Percentiles rank a stretch among this genome's conserved stretches.
These are phyloP conservation scores for Ganoderma boninense DNA, from an alignment of 1,284 basidiomycete genomes.

Conservation along the genomic window DNA sequence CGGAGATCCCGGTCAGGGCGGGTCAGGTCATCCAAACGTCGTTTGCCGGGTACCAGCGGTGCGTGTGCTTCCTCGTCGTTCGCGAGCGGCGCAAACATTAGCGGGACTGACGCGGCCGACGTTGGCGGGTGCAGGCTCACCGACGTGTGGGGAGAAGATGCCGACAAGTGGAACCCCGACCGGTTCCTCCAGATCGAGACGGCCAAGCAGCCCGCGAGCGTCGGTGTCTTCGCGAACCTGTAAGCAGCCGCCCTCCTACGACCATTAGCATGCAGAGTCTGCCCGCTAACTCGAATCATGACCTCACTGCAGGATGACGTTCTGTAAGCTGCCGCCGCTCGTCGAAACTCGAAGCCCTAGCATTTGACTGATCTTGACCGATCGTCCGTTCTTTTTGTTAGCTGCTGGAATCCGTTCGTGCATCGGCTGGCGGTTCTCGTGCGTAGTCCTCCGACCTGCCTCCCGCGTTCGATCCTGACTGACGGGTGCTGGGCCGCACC, in stretches of 20 bases:
- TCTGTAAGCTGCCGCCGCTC: slow-evolving; percentile 19
- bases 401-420: slow-evolving; percentile 42
- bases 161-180: slow-evolving; percentile 60
- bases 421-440: slow-evolving; percentile 48
- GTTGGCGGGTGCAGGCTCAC: slow-evolving; percentile 31
- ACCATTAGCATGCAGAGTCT: neutral
- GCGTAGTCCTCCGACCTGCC: slow-evolving; percentile 20
- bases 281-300: neutral
- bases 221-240: slow-evolving; percentile 63
- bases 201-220: slow-evolving; percentile 45
- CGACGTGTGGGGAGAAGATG: slow-evolving; percentile 57
- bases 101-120: neutral
- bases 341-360: neutral
- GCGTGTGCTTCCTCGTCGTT: slow-evolving; percentile 4
- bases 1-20: slow-evolving; percentile 46
- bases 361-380: neutral
- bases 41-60: slow-evolving; percentile 45
- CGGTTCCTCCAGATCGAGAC: slow-evolving; percentile 49
- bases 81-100: too few species aligned
- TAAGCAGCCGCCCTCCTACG: slow-evolving; percentile 40
- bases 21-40: slow-evolving; percentile 47
- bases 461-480: neutral
- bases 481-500: too few species aligned
- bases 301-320: slow-evolving; percentile 17
- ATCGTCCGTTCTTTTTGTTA: neutral